Evolutionary conservation across 148 eudicot genomes (phyloP), one percentile per base, ranked within the genome.

Genomic region (Heliosperma pusillum): DNA sequence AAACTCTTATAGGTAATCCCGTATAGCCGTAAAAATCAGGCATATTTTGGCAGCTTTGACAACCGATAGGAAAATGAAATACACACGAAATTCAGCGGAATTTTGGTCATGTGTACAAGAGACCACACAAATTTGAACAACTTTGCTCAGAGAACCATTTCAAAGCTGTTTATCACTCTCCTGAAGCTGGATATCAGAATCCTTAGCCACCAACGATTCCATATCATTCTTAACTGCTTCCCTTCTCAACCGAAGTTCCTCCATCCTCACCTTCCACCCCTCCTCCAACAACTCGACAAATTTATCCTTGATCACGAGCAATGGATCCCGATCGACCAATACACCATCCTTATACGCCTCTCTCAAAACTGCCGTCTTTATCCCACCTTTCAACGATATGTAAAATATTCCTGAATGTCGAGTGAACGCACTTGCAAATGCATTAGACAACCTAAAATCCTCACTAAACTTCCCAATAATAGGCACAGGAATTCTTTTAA

Each of bases 341-440:
- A 80, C 83, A 50, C 85, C 86, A 45, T 80, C 88, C 82, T 80
- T 79, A 79, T 94, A 94, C 16, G 97, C 92, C 86, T 92, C 99
- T 74, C 99, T 90, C 56, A 95, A 74, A 85, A 95, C 78, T 7
- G 99, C 97, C 2, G 97, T 92, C 80, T 89, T 76, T 25, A 95
- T 89, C 73, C 98, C 97, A 9, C 97, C 96, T 78, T 90, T 91
- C 83, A 91, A 58, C 8, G 98, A 94, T 86, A 91, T 17, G 64
- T 91, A 94, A 61, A 94, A 94, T 16, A 94, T 78, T 70, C 98
- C 96, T 0, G 93, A 87, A 86, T 92, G 97, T 86, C 99, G 88
- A 9, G 97, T 92, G 59, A 96, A 92, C 10, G 78, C 91, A 53
- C 74, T 92, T 1, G 91, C 66, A 59, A 95, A 95, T 6, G 86